A percentile compares a stretch with the other conserved stretches of the same genome.
Evolutionary conservation across 1,139 yeast species (phyloP).

Genomic region (Suhomyces chickasaworum): DNA sequence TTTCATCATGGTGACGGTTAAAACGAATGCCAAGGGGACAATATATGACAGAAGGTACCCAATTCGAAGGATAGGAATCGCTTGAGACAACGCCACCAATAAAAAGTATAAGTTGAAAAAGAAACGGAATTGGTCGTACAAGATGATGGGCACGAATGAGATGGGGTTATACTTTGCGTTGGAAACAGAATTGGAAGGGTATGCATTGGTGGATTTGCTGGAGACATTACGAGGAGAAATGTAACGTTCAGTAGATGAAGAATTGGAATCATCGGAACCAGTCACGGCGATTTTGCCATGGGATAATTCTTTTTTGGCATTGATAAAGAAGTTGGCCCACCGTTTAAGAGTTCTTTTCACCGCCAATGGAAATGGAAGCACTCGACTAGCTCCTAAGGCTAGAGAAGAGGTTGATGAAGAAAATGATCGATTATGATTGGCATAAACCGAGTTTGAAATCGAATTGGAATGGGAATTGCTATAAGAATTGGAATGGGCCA

Average conservation of each 20-base stretch:
- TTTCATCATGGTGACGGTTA: constrained; percentile 89
- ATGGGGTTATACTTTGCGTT: constrained; percentile 93
- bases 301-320: constrained; percentile 31
- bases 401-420: constrained; percentile 25
- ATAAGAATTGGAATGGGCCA: no score
- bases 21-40: constrained; percentile 91
- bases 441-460: constrained; percentile 16
- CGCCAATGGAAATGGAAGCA: constrained; percentile 17
- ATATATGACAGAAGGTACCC: constrained; percentile 92
- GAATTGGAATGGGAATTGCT: no score
- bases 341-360: constrained; percentile 20
- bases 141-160: constrained; percentile 82
- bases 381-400: constrained; percentile 14
- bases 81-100: constrained; percentile 90
- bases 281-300: constrained; percentile 25
- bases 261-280: constrained; percentile 1
- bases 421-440: constrained; percentile 23
- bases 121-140: constrained; percentile 95
- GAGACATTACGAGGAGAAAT: constrained; percentile 41
- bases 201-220: constrained; percentile 28
- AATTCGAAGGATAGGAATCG: constrained; percentile 85
- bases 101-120: constrained; percentile 92
- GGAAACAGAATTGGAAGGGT: constrained; percentile 80
- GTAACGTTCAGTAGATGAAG: constrained; percentile 37
- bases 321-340: constrained; percentile 24